Evolutionary conservation across 78 protist genomes (phyloP).

Genomic region (Speleostelium caveatum): DNA sequence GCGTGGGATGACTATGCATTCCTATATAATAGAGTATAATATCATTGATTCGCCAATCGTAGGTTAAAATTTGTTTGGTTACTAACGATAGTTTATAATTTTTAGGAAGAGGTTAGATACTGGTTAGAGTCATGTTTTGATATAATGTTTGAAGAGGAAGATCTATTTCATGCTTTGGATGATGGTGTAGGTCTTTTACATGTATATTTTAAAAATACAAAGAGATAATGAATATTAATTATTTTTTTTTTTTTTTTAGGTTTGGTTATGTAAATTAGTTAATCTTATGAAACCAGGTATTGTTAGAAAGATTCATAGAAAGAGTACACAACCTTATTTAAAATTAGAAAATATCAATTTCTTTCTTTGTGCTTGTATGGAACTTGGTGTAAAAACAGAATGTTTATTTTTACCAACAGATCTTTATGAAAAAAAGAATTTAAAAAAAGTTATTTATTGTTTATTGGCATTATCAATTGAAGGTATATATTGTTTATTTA

Average conservation of each 20-base stretch:
- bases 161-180: constrained; percentile 35
- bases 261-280: constrained; percentile 70
- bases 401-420: constrained; percentile 76
- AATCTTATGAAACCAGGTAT: constrained; percentile 76
- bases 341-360: constrained; percentile 80
- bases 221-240: not conserved
- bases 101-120: constrained; percentile 67
- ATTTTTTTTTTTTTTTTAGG: not conserved
- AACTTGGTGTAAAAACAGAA: constrained; percentile 63
- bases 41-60: no score
- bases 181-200: constrained; percentile 39
- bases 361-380: constrained; percentile 77
- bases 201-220: not conserved
- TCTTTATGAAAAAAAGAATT: constrained; percentile 80
- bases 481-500: constrained; percentile 11
- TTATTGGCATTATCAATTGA: constrained; percentile 63
- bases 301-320: constrained; percentile 57
- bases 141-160: constrained; percentile 38
- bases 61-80: no score
- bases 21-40: constrained; percentile 54
- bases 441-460: constrained; percentile 80
- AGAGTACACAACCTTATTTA: constrained; percentile 48
- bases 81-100: no score
- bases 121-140: constrained; percentile 68
- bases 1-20: constrained; percentile 81